These are phyloP conservation scores for Dothistroma pini DNA, from an alignment of 2,329 filamentous ascomycete species.

Conservation along the genomic window DNA sequence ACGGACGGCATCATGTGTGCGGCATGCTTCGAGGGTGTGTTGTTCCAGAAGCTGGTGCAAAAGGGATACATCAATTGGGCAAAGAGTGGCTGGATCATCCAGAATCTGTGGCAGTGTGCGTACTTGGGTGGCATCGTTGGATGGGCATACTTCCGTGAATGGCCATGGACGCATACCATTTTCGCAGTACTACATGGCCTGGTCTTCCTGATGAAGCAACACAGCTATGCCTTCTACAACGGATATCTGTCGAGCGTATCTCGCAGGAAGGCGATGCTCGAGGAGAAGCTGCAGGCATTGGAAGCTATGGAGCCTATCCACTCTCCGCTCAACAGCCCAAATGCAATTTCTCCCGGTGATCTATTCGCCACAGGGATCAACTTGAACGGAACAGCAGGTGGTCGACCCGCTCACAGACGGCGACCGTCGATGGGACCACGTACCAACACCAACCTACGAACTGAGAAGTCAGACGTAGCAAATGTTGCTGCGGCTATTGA, in stretches of 20 bases:
- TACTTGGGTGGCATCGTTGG: conserved; percentile 62
- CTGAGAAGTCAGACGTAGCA: conserved; percentile 56
- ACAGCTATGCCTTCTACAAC: conserved; percentile 76
- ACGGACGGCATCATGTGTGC: conserved; percentile 69
- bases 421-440: conserved; percentile 38
- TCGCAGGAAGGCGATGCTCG: conserved; percentile 44
- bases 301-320: conserved; percentile 49
- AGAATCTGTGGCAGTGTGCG: conserved; percentile 67
- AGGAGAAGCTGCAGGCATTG: conserved; percentile 54
- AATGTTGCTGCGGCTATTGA: conserved; percentile 61
- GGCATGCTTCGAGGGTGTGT: conserved; percentile 61
- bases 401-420: conserved; percentile 15
- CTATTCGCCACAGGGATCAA: conserved; percentile 20
- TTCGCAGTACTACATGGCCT: conserved; percentile 72
- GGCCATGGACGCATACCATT: conserved; percentile 80
- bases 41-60: conserved; percentile 60
- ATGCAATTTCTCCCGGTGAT: conserved; percentile 7
- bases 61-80: conserved; percentile 65
- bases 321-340: conserved; percentile 36
- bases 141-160: conserved; percentile 66
- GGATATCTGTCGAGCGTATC: conserved; percentile 62
- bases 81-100: conserved; percentile 66
- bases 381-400: conserved; percentile 11
- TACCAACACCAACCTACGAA: conserved; percentile 42
- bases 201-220: conserved; percentile 80